Conservation (phyloP, 1,284 basidiomycete species). For the Tremellales sp. region DNA sequence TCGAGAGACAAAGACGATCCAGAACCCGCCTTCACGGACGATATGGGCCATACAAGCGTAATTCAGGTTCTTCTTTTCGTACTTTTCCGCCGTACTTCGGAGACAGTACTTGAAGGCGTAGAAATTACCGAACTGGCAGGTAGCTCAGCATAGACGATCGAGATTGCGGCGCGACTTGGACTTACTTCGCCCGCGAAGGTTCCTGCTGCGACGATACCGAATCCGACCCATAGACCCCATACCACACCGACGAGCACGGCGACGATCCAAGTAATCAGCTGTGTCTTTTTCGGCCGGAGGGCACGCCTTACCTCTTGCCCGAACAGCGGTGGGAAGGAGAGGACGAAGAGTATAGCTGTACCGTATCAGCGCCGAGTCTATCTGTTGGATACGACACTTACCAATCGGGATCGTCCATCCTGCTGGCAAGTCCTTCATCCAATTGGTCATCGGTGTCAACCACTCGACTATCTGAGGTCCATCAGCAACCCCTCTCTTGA, state of each 20-base stretch:
- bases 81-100: conserved; percentile 61
- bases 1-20: conserved; percentile 66
- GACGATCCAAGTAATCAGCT: conserved; percentile 30
- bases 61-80: conserved; percentile 64
- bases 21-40: conserved; percentile 73
- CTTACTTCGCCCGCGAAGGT: conserved; percentile 42
- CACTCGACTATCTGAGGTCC: conserved; percentile 59
- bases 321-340: conserved; percentile 47
- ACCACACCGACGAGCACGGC: conserved; percentile 43
- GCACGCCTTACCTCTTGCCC: conserved; percentile 38
- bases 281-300: no score
- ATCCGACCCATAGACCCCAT: conserved; percentile 45
- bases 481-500: no score
- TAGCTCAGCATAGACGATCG: neutral
- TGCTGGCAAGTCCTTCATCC: conserved; percentile 56
- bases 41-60: conserved; percentile 75
- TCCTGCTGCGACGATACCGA: conserved; percentile 40
- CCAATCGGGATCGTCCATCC: conserved; percentile 83
- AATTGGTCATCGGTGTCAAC: conserved; percentile 61
- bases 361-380: conserved; percentile 60
- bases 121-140: conserved; percentile 51
- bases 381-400: conserved; percentile 62
- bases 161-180: neutral
- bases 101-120: conserved; percentile 51
- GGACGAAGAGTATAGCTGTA: conserved; percentile 42